A percentile compares a stretch with the other conserved stretches of the same genome.
These are phyloP conservation scores for Myriosclerotinia curreyana DNA, from an alignment of 2,329 filamentous ascomycete genomes.

Conservation along the genomic window DNA sequence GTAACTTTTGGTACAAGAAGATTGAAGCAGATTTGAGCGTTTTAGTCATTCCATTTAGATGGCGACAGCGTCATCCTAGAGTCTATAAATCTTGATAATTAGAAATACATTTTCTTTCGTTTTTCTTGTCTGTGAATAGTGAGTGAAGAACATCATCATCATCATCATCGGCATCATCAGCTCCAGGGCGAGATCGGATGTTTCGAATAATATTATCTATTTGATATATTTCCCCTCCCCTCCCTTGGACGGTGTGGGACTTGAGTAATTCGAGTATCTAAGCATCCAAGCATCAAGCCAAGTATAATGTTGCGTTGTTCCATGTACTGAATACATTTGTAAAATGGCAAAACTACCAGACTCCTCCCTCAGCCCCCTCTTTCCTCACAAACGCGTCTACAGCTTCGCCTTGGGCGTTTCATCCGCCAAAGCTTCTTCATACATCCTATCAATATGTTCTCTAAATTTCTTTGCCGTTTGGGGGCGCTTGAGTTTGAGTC, in stretches of 20 bases:
- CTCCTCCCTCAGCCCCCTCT: too few relatives aligned
- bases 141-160: too few relatives aligned
- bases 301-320: too few relatives aligned
- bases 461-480: constrained; percentile 56
- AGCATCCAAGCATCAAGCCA: too few relatives aligned
- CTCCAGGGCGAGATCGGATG: too few relatives aligned
- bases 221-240: too few relatives aligned
- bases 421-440: constrained; percentile 38
- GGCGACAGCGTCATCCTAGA: constrained; percentile 18
- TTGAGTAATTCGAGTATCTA: too few relatives aligned
- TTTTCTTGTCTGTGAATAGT: background rate
- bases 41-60: constrained; percentile 21
- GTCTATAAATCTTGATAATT: constrained; percentile 21
- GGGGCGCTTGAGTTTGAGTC: constrained; percentile 69
- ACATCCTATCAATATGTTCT: constrained; percentile 37
- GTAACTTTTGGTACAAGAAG: constrained; percentile 19
- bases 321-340: too few relatives aligned
- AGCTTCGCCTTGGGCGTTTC: constrained; percentile 46
- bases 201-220: too few relatives aligned
- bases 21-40: constrained; percentile 22
- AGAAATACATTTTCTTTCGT: constrained; percentile 11
- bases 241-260: too few relatives aligned
- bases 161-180: too few relatives aligned
- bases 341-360: too few relatives aligned
- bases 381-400: constrained; percentile 41